Percentiles rank a stretch among this genome's conserved stretches.
phyloP scores from a whole-genome alignment of 345 rosid genomes.

The Pistacia integerrima region DNA sequence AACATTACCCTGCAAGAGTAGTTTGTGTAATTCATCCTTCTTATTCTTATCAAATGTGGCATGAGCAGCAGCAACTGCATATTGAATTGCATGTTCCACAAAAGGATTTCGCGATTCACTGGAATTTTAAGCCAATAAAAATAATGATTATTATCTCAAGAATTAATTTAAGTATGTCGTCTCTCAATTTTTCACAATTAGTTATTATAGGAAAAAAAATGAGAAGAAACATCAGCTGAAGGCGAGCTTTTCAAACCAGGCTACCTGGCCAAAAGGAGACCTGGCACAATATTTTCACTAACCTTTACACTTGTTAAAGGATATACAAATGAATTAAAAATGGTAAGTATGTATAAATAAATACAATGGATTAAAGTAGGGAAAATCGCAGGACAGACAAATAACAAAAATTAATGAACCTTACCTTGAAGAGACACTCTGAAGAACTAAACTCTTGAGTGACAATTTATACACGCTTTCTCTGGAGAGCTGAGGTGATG shows the following conservation, averaged over 20 bases:
- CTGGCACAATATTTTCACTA: background rate
- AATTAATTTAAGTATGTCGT: conserved; percentile 8
- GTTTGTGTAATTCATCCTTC: conserved; percentile 57
- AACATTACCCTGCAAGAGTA: conserved; percentile 76
- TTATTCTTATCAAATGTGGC: conserved; percentile 50
- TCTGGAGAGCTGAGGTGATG: conserved; percentile 91
- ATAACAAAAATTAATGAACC: conserved; percentile 21
- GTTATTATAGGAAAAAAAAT: background rate
- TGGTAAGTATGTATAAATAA: background rate
- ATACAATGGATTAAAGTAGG: background rate
- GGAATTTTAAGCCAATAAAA: conserved; percentile 19
- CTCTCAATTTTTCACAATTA: background rate
- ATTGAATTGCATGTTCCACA: conserved; percentile 82
- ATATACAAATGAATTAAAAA: background rate
- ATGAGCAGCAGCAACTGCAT: conserved; percentile 83
- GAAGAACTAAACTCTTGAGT: conserved; percentile 60
- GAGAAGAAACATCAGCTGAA: background rate
- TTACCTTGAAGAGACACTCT: conserved; percentile 68
- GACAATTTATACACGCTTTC: conserved; percentile 82
- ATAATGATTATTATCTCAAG: conserved; percentile 3
- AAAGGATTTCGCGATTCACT: conserved; percentile 87
- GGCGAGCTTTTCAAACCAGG: background rate
- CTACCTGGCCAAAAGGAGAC: background rate
- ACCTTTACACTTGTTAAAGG: conserved; percentile 3
- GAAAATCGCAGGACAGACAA: background rate